phyloP scores from a whole-genome alignment of 331 rosid species.

The Spiraea crenata region DNA sequence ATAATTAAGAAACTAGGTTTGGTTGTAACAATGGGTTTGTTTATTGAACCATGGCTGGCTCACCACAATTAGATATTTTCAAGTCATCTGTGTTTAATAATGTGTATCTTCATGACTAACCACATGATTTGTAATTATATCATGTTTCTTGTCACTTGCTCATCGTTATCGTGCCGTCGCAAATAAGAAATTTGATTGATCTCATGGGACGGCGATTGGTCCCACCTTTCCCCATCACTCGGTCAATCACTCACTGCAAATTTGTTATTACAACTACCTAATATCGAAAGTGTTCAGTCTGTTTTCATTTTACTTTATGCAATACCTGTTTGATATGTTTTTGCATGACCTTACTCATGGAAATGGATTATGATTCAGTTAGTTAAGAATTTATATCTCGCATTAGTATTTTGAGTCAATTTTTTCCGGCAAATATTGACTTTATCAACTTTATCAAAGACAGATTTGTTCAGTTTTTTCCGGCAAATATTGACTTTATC shows the following conservation, averaged over 20 bases:
- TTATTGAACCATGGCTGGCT: neutral
- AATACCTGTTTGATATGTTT: neutral
- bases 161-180: slow-evolving; percentile 79
- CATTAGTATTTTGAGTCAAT: too few species aligned
- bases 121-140: slow-evolving; percentile 27
- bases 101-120: neutral
- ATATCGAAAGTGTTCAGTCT: slow-evolving; percentile 22
- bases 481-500: too few species aligned
- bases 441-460: neutral
- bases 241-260: slow-evolving; percentile 4
- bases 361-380: too few species aligned
- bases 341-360: too few species aligned
- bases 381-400: too few species aligned
- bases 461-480: too few species aligned
- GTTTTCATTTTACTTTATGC: neutral
- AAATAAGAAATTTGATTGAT: slow-evolving; percentile 60
- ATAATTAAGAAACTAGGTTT: slow-evolving; percentile 5
- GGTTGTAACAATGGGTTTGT: neutral
- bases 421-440: too few species aligned
- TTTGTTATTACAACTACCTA: neutral
- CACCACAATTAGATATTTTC: neutral
- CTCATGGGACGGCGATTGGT: slow-evolving; percentile 79
- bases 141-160: slow-evolving; percentile 27
- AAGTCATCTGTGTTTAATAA: neutral
- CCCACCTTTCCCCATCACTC: slow-evolving; percentile 37